These are phyloP conservation scores for Botrytis paeoniae DNA, from an alignment of 2,329 filamentous ascomycete genomes.

Conservation along the genomic window DNA sequence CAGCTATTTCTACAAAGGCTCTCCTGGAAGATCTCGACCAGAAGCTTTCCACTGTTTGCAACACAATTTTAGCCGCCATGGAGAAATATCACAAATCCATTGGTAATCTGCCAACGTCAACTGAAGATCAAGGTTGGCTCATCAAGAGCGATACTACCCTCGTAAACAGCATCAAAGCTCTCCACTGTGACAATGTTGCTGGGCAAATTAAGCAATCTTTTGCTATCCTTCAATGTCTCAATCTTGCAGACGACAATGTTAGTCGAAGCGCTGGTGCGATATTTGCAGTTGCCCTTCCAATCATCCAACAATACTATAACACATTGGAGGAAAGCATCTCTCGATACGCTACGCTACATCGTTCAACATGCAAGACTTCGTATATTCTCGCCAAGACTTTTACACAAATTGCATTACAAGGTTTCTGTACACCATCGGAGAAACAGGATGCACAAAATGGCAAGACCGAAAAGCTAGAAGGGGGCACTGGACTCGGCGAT, in stretches of 20 bases:
- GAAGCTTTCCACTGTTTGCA: constrained; percentile 61
- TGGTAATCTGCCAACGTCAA: constrained; percentile 53
- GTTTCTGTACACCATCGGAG: constrained; percentile 88
- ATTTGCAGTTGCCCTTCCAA: constrained; percentile 62
- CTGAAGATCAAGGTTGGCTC: constrained; percentile 63
- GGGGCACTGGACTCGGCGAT: constrained; percentile 89
- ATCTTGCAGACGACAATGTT: constrained; percentile 42
- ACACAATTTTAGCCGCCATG: constrained; percentile 74
- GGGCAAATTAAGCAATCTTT: constrained; percentile 45
- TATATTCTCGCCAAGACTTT: constrained; percentile 76
- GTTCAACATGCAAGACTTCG: constrained; percentile 68
- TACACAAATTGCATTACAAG: constrained; percentile 73
- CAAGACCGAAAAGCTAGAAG: constrained; percentile 77
- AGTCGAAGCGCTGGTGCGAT: constrained; percentile 53
- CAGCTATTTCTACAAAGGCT: constrained; percentile 16
- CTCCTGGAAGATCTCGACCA: constrained; percentile 49
- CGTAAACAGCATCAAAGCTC: constrained; percentile 30
- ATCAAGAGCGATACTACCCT: constrained; percentile 39
- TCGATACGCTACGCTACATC: constrained; percentile 63
- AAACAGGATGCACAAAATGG: constrained; percentile 68
- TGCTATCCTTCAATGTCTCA: constrained; percentile 44
- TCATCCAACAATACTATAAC: constrained; percentile 69
- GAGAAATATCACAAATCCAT: constrained; percentile 65
- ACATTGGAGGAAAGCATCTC: constrained; percentile 58
- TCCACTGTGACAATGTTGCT: constrained; percentile 32